Conservation (phyloP, 2,329 filamentous ascomycete species). For the Calonectria montana region DNA sequence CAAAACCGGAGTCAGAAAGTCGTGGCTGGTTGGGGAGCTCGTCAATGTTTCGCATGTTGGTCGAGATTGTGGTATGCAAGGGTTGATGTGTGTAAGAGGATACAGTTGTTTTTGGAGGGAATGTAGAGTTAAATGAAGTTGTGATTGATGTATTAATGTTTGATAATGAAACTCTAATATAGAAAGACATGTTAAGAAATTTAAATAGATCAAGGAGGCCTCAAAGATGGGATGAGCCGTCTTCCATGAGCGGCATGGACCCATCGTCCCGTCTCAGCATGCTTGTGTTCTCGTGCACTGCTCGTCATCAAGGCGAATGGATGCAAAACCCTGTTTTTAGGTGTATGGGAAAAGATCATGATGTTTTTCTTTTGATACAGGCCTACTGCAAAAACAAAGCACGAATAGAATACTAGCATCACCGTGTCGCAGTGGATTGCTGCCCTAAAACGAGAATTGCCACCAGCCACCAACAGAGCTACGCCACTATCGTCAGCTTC, state of each 20-base stretch:
- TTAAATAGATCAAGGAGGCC: neutral
- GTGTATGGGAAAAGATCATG: neutral
- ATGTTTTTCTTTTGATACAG: neutral
- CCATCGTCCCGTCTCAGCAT: neutral
- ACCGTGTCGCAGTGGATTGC: neutral
- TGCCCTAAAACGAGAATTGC: neutral
- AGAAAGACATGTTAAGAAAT: neutral
- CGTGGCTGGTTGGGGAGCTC: neutral
- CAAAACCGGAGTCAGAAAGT: neutral
- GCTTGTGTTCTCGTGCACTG: neutral
- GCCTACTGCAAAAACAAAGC: neutral
- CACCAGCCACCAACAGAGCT: neutral
- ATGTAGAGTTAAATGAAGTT: neutral
- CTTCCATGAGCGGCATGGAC: neutral
- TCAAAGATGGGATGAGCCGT: neutral
- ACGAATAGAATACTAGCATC: neutral
- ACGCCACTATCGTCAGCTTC: neutral
- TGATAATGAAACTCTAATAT: neutral
- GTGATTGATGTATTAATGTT: neutral
- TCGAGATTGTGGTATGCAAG: neutral
- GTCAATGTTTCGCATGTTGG: neutral
- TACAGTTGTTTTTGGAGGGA: neutral
- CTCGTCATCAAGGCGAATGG: neutral
- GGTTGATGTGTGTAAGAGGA: neutral
- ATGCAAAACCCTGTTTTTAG: neutral